phyloP scores from a whole-genome alignment of 805 yeast species.

The Metschnikowia picachoensis region DNA sequence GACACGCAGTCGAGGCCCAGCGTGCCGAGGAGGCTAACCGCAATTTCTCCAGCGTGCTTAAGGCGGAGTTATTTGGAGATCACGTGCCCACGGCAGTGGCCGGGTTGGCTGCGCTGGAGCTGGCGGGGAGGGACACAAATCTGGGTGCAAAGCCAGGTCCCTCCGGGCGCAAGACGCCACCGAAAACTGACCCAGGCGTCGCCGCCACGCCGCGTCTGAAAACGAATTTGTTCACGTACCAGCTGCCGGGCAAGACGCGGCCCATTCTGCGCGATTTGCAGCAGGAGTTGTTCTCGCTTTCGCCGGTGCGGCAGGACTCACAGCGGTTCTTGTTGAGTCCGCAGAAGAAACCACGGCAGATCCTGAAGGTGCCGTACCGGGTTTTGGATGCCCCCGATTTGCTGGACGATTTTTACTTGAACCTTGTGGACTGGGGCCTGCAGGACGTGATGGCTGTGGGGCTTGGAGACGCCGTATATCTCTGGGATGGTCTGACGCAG shows the following conservation, averaged over 20 bases:
- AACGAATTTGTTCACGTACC: conserved; percentile 69
- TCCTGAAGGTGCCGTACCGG: conserved; percentile 83
- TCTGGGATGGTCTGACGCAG: conserved; percentile 87
- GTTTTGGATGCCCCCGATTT: conserved; percentile 95
- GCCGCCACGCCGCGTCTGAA: conserved; percentile 39
- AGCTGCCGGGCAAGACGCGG: conserved; percentile 62
- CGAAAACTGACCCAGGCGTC: conserved; percentile 8
- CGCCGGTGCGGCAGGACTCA: conserved; percentile 87
- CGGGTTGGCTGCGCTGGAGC: conserved; percentile 18
- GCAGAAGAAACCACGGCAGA: conserved; percentile 69
- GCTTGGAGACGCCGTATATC: conserved; percentile 77
- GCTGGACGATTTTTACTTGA: conserved; percentile 89
- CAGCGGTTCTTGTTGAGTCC: conserved; percentile 79
- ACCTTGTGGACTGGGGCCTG: conserved; percentile 93
- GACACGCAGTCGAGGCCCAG: conserved; percentile 62
- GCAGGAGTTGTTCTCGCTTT: conserved; percentile 71
- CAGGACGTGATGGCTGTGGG: conserved; percentile 89
- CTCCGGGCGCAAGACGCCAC: conserved; percentile 21
- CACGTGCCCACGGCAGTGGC: conserved; percentile 57
- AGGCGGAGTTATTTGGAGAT: conserved; percentile 90
- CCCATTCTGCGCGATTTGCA: conserved; percentile 63
- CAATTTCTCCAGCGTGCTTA: conserved; percentile 80
- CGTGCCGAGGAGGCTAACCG: conserved; percentile 80
- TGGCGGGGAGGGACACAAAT: conserved; percentile 1
- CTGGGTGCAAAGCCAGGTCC: neutral